These are phyloP conservation scores for Citrus sp. DNA, from an alignment of 345 rosid species.

Conservation along the genomic window DNA sequence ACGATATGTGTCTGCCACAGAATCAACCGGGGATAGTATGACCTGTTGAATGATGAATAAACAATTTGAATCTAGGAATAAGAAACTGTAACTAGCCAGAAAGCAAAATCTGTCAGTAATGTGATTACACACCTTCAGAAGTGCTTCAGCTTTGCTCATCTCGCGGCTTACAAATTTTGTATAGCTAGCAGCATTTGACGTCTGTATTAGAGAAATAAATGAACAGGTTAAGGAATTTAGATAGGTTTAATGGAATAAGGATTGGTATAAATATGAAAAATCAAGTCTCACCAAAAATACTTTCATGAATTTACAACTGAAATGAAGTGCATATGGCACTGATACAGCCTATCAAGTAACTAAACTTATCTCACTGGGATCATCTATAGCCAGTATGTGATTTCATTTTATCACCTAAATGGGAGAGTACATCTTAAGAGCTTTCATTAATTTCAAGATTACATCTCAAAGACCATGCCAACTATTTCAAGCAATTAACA, in stretches of 20 bases:
- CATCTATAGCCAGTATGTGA: background rate
- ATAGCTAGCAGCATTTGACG: conserved; percentile 82
- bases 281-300: background rate
- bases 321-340: background rate
- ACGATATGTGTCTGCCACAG: conserved; percentile 93
- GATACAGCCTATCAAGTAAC: background rate
- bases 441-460: background rate
- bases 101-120: background rate
- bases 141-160: conserved; percentile 99
- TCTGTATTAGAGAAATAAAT: conserved; percentile 40
- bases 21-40: conserved; percentile 90
- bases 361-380: background rate
- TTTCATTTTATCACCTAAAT: background rate
- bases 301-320: background rate
- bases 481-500: conserved; percentile 2
- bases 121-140: conserved; percentile 66
- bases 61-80: background rate
- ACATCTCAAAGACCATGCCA: background rate
- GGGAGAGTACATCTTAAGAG: background rate
- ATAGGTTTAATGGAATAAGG: background rate
- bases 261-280: background rate
- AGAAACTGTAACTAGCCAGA: background rate
- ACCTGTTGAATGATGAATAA: conserved; percentile 43
- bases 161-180: conserved; percentile 95
- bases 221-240: background rate